These are phyloP conservation scores for Phylloporus sp. DNA, from an alignment of 768 basidiomycete species.

Conservation along the genomic window DNA sequence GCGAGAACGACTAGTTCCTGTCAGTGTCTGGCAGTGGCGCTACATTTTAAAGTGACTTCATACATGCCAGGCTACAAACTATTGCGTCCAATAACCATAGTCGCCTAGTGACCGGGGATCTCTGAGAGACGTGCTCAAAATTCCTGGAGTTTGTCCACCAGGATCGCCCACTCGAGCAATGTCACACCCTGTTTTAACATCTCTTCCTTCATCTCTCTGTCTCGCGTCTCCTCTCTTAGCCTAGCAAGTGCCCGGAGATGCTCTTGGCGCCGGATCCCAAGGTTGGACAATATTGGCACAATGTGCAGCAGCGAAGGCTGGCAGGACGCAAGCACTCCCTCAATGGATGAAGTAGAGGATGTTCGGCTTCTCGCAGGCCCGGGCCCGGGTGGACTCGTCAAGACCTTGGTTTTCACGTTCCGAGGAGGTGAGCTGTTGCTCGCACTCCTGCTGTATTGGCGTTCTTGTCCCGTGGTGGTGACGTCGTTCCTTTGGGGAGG, in stretches of 20 bases:
- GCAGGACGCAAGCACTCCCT: slow-evolving; percentile 54
- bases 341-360: slow-evolving; percentile 40
- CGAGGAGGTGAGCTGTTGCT: slow-evolving; percentile 22
- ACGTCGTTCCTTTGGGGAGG: slow-evolving; percentile 18
- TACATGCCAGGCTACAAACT: too few species aligned
- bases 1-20: too few species aligned
- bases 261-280: slow-evolving; percentile 56
- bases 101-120: slow-evolving; percentile 7
- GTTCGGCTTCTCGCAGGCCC: slow-evolving; percentile 23
- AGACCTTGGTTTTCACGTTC: slow-evolving; percentile 9
- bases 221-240: slow-evolving; percentile 60
- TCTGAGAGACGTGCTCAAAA: slow-evolving; percentile 15
- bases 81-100: too few species aligned
- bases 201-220: slow-evolving; percentile 65
- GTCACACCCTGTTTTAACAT: slow-evolving; percentile 65
- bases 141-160: slow-evolving; percentile 57
- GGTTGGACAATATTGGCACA: slow-evolving; percentile 45
- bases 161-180: slow-evolving; percentile 73
- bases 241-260: slow-evolving; percentile 60
- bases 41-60: too few species aligned
- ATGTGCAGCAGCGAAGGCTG: slow-evolving; percentile 64
- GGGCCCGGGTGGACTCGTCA: slow-evolving; percentile 8
- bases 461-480: slow-evolving; percentile 6
- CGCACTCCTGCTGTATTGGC: slow-evolving; percentile 10
- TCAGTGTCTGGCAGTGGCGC: too few species aligned